Conservation (phyloP, 2,329 filamentous ascomycete species). For the Dissoconium aciculare region DNA sequence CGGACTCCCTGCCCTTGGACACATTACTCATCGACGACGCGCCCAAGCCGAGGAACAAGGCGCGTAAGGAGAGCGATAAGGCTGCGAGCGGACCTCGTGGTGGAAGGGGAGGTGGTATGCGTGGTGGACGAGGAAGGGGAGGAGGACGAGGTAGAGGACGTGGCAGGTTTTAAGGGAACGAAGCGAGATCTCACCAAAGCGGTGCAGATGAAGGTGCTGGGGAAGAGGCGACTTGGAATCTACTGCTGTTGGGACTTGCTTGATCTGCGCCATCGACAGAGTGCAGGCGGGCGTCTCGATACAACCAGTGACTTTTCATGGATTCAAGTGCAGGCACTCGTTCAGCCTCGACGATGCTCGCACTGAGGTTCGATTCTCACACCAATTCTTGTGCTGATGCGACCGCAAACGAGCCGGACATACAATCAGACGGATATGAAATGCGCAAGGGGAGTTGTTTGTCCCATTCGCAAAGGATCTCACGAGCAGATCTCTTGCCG, state of each 20-base stretch:
- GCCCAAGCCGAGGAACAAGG: conserved; percentile 99
- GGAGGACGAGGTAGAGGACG: conserved; percentile 20
- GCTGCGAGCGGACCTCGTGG: conserved; percentile 37
- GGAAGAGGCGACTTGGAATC: background rate
- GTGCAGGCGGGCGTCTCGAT: background rate
- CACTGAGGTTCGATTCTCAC: too few species aligned
- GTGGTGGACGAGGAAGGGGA: conserved; percentile 27
- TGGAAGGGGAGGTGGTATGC: conserved; percentile 34
- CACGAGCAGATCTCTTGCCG: too few species aligned
- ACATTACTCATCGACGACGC: conserved; percentile 91
- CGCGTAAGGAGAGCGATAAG: conserved; percentile 63
- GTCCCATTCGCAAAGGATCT: too few species aligned
- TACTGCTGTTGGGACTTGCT: background rate
- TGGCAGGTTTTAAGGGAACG: conserved; percentile 8
- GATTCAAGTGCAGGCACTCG: background rate
- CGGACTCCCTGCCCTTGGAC: conserved; percentile 86
- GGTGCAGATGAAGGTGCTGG: background rate
- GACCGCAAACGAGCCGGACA: too few species aligned
- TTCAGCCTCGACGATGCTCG: too few species aligned
- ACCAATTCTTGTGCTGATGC: too few species aligned
- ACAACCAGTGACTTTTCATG: background rate
- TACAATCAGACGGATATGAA: too few species aligned
- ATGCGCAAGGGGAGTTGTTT: too few species aligned
- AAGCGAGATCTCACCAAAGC: background rate
- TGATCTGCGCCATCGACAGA: background rate